Evolutionary conservation across 352 stramenopile genomes (phyloP).

Genomic region (Phytophthora lateralis): DNA sequence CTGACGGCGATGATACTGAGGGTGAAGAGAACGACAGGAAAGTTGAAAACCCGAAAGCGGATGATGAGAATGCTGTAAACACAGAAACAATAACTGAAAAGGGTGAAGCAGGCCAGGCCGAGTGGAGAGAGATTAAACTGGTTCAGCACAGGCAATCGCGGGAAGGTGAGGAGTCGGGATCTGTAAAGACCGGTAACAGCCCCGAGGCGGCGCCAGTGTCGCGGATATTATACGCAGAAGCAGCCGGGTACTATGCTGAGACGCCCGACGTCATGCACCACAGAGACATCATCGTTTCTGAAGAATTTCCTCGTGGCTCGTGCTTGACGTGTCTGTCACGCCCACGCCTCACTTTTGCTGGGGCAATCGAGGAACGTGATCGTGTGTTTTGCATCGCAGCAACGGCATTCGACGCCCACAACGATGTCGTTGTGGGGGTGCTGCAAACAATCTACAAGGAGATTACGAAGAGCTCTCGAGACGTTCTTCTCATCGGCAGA

Average conservation of each 20-base stretch:
- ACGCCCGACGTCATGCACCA: conserved; percentile 46
- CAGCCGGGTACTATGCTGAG: conserved; percentile 46
- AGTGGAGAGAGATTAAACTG: conserved; percentile 73
- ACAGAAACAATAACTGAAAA: conserved; percentile 24
- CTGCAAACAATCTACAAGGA: conserved; percentile 74
- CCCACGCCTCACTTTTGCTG: conserved; percentile 56
- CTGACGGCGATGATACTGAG: conserved; percentile 32
- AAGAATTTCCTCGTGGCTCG: conserved; percentile 53
- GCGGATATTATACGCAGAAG: conserved; percentile 52
- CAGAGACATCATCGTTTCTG: conserved; percentile 58
- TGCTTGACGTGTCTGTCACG: conserved; percentile 71
- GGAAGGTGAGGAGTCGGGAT: conserved; percentile 2
- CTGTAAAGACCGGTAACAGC: background rate
- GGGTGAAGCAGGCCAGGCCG: conserved; percentile 29
- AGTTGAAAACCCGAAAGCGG: conserved; percentile 1
- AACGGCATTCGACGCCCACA: conserved; percentile 51
- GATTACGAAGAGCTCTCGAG: conserved; percentile 36
- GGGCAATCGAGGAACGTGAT: conserved; percentile 66
- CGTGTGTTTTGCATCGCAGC: conserved; percentile 77
- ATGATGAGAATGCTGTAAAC: conserved; percentile 14
- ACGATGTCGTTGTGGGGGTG: conserved; percentile 53
- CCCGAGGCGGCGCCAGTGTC: conserved; percentile 18
- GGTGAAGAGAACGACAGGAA: conserved; percentile 22
- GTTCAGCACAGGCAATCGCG: conserved; percentile 25
- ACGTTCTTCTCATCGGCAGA: conserved; percentile 56